A percentile compares a stretch with the other conserved stretches of the same genome.
These are phyloP conservation scores for Aspergillus sp. DNA, from an alignment of 2,329 filamentous ascomycete species.

Conservation along the genomic window DNA sequence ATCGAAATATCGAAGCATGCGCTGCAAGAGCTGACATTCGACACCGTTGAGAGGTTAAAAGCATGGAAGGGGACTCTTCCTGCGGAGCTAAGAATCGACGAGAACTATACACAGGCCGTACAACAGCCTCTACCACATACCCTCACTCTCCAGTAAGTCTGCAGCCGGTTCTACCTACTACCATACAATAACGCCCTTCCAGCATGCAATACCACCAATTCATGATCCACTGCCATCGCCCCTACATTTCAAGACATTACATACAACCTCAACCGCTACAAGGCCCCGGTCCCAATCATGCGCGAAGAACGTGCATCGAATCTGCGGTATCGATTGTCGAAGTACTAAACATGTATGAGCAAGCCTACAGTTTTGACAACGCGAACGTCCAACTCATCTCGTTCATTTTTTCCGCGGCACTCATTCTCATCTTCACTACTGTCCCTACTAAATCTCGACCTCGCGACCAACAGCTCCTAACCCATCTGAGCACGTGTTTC, in stretches of 20 bases:
- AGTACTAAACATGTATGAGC: neutral
- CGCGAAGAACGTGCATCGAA: neutral
- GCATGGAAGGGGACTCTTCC: neutral
- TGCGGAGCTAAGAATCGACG: neutral
- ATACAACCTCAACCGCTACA: neutral
- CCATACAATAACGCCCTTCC: neutral
- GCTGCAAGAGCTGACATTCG: neutral
- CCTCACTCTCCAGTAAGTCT: neutral
- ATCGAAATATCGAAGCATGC: neutral
- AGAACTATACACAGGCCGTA: neutral
- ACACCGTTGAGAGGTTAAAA: neutral
- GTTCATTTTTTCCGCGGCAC: neutral
- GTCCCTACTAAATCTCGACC: neutral
- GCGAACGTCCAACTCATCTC: neutral
- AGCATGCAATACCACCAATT: neutral
- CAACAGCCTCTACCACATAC: neutral
- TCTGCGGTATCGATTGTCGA: neutral
- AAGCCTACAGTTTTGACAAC: neutral
- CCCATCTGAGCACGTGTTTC: neutral
- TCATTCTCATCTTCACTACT: neutral
- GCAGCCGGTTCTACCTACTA: neutral
- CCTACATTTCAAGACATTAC: neutral
- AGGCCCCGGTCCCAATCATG: neutral
- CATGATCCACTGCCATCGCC: neutral
- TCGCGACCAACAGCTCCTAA: neutral